Evolutionary conservation across 768 basidiomycete species (phyloP), one percentile per base, ranked within the genome.

Genomic region (Leccinum obscurum): DNA sequence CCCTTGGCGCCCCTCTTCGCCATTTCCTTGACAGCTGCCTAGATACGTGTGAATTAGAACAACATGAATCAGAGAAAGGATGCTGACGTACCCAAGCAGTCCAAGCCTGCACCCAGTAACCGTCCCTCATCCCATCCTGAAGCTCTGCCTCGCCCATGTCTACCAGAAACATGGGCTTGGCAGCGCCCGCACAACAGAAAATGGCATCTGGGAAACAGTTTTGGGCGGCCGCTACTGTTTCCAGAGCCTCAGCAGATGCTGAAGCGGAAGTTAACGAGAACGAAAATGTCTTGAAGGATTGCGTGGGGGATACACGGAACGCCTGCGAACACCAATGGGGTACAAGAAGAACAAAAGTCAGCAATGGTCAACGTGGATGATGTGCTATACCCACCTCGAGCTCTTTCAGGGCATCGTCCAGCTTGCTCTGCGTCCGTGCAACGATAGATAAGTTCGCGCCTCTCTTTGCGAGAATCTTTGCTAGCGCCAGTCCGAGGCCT

Each of bases 381-480:
- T 0, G n/a, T 1, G 22, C 15, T 26, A 34, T 20, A 62, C 83
- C 35, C 56, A 90, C 93, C 81, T 94, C 86, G 28, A 95, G 72
- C 49, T 81, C 75, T 34, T 72, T 75, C 24, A 90, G 67, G 0
- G 92, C 90, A 15, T 74, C 76, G 56, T 85, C 80, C 11, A 95
- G 75, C 60, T 83, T 85, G 50, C 77, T 77, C 66, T 88, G 80
- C 55, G 88, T 85, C 13, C 93, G 81, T 7, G 93, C 93, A 10
- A 95, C 88, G 60, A 95, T 92, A 7, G 90, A 92, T 3, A 95
- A 87, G 62, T 92, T 81, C 0, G 93, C 92, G 0, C 95, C 94
- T 60, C 78, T 78, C 61, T 77, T 75, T 14, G 83, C 82, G 2
- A 96, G 79, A 15, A 88, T 75, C 30, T 81, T 78, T 1, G 93